Conservation (phyloP, 2,329 filamentous ascomycete species). For the Alternaria infectoria region DNA sequence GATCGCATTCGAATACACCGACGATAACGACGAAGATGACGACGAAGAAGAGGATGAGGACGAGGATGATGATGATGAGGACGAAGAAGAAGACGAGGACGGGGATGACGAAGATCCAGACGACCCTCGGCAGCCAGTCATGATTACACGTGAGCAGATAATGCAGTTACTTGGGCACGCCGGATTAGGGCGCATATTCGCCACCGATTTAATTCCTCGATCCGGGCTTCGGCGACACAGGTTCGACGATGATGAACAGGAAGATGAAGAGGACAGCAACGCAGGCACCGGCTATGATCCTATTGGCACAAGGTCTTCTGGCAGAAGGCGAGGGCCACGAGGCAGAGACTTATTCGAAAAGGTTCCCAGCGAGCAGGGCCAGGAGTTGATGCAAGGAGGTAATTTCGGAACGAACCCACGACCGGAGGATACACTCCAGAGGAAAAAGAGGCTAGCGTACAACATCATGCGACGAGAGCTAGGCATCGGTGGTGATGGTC, state of each 20-base stretch:
- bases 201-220: conserved; percentile 36
- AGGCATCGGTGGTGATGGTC: conserved; percentile 67
- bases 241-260: conserved; percentile 47
- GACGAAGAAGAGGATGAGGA: conserved; percentile 14
- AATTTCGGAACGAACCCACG: conserved; percentile 74
- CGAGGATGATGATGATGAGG: conserved; percentile 42
- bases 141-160: conserved; percentile 58
- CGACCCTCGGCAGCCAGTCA: conserved; percentile 30
- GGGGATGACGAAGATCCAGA: conserved; percentile 31
- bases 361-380: conserved; percentile 79
- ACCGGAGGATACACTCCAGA: conserved; percentile 59
- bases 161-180: conserved; percentile 61
- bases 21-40: conserved; percentile 45
- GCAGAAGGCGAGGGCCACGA: conserved; percentile 51
- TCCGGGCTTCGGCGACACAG: conserved; percentile 18
- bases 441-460: conserved; percentile 66
- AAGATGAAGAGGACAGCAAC: conserved; percentile 50
- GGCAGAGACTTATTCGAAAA: conserved; percentile 71
- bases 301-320: conserved; percentile 43
- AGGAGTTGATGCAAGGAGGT: conserved; percentile 80
- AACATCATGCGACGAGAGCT: conserved; percentile 83
- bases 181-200: conserved; percentile 61
- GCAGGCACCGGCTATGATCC: conserved; percentile 43
- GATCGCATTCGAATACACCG: conserved; percentile 51
- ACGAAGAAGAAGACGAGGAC: conserved; percentile 32